A percentile compares a stretch with the other conserved stretches of the same genome.
Evolutionary conservation across 2,329 filamentous ascomycete species (phyloP).

Genomic region (Lasiodiplodia sp.): DNA sequence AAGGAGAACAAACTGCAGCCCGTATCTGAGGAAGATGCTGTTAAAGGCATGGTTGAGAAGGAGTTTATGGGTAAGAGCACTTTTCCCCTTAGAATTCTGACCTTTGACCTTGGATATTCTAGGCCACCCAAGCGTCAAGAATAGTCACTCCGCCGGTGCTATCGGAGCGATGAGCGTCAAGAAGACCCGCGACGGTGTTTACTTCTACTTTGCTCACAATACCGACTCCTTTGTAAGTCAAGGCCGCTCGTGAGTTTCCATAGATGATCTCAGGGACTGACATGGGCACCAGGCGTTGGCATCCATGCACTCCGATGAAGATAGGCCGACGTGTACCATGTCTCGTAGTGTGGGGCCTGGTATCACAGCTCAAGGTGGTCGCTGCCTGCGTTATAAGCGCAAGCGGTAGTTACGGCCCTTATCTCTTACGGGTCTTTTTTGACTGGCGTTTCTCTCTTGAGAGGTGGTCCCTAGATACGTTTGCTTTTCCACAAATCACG

Average conservation of each 20-base stretch:
- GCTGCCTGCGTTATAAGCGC: constrained; percentile 50
- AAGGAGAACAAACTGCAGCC: constrained; percentile 64
- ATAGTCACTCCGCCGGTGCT: constrained; percentile 82
- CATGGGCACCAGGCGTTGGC: constrained; percentile 69
- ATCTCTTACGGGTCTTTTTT: background rate
- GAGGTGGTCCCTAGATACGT: background rate
- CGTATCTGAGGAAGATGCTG: constrained; percentile 78
- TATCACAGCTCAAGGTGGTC: constrained; percentile 62
- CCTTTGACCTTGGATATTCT: constrained; percentile 18
- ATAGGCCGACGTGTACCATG: constrained; percentile 82
- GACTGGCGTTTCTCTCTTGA: background rate
- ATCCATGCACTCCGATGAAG: constrained; percentile 83
- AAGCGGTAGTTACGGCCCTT: constrained; percentile 34
- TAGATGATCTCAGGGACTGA: background rate
- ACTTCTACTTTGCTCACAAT: constrained; percentile 94
- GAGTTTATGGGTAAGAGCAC: constrained; percentile 79
- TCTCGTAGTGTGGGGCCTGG: constrained; percentile 70
- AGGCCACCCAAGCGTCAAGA: constrained; percentile 80
- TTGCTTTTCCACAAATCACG: background rate
- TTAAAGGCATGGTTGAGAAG: constrained; percentile 79
- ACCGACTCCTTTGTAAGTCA: constrained; percentile 76
- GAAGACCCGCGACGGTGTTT: constrained; percentile 76
- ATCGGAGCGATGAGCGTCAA: constrained; percentile 93
- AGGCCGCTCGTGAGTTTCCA: background rate
- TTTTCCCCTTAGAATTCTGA: background rate